Evolutionary conservation across 306 rosid species (phyloP).

Genomic region (Lathyrus aphaca): DNA sequence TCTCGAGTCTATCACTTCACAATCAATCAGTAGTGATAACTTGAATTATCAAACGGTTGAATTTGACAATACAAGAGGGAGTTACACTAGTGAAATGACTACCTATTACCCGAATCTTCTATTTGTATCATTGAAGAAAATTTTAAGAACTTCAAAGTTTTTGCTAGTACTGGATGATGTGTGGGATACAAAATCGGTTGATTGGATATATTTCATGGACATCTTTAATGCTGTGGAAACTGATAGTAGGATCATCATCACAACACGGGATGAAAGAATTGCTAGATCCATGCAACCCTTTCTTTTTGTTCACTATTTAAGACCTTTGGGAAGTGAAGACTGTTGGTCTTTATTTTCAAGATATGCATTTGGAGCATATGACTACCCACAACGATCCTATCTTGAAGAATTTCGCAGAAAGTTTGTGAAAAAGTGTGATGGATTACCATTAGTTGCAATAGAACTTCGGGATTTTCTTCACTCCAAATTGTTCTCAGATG

Average conservation of each 20-base stretch:
- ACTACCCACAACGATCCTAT: not conserved
- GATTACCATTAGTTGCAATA: slow-evolving; percentile 48
- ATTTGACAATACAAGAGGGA: not conserved
- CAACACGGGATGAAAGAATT: not conserved
- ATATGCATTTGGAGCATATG: not conserved
- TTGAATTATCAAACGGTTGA: not conserved
- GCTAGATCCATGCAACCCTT: not conserved
- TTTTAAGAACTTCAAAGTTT: not conserved
- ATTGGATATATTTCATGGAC: not conserved
- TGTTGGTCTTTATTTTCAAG: not conserved
- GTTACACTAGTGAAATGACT: not conserved
- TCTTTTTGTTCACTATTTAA: not conserved
- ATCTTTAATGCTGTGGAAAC: not conserved
- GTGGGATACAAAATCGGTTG: not conserved
- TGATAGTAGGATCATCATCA: not conserved
- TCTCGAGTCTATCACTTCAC: no score
- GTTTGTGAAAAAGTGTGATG: slow-evolving; percentile 41
- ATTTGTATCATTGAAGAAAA: not conserved
- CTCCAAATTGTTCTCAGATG: not conserved
- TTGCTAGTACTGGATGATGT: not conserved
- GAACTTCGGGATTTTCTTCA: slow-evolving; percentile 18
- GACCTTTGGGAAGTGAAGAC: not conserved
- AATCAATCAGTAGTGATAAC: not conserved
- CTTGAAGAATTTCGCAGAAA: not conserved
- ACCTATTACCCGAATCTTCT: not conserved